Base-by-base conservation (phyloP, 2,329 filamentous ascomycete genomes). In the Sclerotinia borealis region DNA sequence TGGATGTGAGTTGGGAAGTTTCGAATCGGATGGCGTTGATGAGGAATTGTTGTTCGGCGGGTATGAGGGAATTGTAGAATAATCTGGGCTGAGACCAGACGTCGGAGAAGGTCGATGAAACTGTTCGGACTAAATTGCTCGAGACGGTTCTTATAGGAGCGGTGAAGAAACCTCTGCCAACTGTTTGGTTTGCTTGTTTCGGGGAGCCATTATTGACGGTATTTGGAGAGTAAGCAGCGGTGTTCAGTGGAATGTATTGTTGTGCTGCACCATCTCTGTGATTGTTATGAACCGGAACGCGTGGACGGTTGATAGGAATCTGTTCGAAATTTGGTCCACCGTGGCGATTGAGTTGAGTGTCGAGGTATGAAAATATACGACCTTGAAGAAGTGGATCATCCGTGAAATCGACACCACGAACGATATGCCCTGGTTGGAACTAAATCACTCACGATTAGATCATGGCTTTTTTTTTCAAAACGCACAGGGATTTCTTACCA, bases 21-120 rank as follows among this genome's bases (percentile, higher is more conserved):
- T 92, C 89, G 73, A 91, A 91, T 34, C 88, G 85, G 61, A 91
- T 85, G 0, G 87, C 88, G 73, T 91, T 88, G 76, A 91, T 80
- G 45, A 91, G 75, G 71, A 90, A 87, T 71, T 91, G 88, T 73
- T 90, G 83, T 75, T 91, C 88, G 0, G 80, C 79, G 1, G 81
- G 78, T 1, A 81, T 78, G 56, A 92, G 78, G 0, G 87, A 90
- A 80, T 91, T 91, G 80, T 83, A 91, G 77, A 91, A 91, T 15
- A 91, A 79, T 1, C 88, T 83, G 0, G 87, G 83, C 72, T 92
- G 89, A 3, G 83, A 85, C 87, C 87, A 91, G 72, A 86, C 85
- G 71, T 91, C 87, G n/a, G 81, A 75, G 72, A 91, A 91, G 1
- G 85, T 87, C 0, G 80, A 76, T n/a, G 86, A 85, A 22, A 83